A percentile compares a stretch with the other conserved stretches of the same genome.
Evolutionary conservation across 129 eudicot genomes (phyloP).

Genomic region (Flaveria trinervia): DNA sequence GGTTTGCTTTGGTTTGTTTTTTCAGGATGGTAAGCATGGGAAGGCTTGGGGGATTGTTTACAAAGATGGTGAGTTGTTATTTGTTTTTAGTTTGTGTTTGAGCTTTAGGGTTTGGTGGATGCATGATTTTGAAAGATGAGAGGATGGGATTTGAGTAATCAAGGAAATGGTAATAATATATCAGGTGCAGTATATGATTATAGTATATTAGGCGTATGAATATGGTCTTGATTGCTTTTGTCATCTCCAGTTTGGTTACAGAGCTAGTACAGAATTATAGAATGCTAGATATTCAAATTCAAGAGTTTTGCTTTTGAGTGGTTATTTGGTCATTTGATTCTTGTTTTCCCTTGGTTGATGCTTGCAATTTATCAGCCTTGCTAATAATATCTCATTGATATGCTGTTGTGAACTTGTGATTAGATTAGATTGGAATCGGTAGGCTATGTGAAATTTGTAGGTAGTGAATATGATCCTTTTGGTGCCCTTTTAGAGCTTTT

Average conservation of each 20-base stretch:
- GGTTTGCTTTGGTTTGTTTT: constrained; percentile 33
- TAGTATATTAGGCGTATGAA: neutral
- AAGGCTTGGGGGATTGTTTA: constrained; percentile 66
- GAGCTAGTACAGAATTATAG: neutral
- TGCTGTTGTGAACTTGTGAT: neutral
- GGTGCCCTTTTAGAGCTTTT: neutral
- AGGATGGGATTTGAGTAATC: neutral
- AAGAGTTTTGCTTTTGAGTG: neutral
- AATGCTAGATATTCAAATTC: neutral
- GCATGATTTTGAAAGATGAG: neutral
- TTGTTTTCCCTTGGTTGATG: neutral
- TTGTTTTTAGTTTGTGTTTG: neutral
- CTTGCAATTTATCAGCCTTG: neutral
- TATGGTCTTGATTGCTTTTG: neutral
- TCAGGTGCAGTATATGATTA: neutral
- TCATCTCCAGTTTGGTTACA: neutral
- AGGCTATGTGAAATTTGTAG: neutral
- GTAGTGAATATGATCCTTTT: neutral
- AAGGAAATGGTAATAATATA: neutral
- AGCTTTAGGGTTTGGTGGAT: neutral
- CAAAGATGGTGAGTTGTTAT: constrained; percentile 59
- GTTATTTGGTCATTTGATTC: neutral
- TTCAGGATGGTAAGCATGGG: constrained; percentile 95
- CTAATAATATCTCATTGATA: neutral
- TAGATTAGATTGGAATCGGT: neutral